Evolutionary conservation across 768 basidiomycete species (phyloP).

Genomic region (Calocera viscosa): DNA sequence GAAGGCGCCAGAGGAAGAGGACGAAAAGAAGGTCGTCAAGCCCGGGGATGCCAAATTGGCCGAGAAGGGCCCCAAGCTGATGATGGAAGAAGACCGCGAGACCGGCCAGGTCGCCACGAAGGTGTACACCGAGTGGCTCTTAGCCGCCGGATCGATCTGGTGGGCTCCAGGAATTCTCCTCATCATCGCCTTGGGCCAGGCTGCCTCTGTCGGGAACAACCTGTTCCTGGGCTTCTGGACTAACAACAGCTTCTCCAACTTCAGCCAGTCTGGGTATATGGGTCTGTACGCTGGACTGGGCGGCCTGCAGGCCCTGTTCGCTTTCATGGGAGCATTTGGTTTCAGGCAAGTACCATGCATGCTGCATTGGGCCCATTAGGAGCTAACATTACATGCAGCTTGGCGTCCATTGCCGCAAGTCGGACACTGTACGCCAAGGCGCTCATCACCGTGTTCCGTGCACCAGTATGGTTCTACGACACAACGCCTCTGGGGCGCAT

Average conservation of each 20-base stretch:
- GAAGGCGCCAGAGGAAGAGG: constrained; percentile 12
- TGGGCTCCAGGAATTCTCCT: constrained; percentile 36
- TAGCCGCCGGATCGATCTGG: constrained; percentile 36
- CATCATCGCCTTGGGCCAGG: constrained; percentile 39
- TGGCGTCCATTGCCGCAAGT: constrained; percentile 29
- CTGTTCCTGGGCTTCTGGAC: constrained; percentile 69
- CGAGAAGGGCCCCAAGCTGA: constrained; percentile 21
- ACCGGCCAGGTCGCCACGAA: constrained; percentile 41
- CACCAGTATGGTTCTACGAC: constrained; percentile 58
- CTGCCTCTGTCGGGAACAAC: constrained; percentile 43
- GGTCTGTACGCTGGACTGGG: constrained; percentile 39
- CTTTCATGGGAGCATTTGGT: constrained; percentile 38
- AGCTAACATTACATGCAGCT: constrained; percentile 14
- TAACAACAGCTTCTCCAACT: constrained; percentile 39
- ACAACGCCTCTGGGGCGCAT: constrained; percentile 37
- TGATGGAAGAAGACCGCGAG: constrained; percentile 46
- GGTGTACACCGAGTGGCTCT: constrained; percentile 40
- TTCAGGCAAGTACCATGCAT: constrained; percentile 41
- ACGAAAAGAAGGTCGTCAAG: constrained; percentile 14
- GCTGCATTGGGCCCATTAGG: too few species aligned
- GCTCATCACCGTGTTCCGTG: constrained; percentile 43
- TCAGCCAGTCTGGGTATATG: constrained; percentile 57
- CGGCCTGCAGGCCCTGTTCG: constrained; percentile 38
- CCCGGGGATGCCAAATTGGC: constrained; percentile 16
- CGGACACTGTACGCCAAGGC: constrained; percentile 44